Evolutionary conservation across 78 protist species (phyloP), one percentile per base, ranked within the genome.

Genomic region (Thecamonas trahens): DNA sequence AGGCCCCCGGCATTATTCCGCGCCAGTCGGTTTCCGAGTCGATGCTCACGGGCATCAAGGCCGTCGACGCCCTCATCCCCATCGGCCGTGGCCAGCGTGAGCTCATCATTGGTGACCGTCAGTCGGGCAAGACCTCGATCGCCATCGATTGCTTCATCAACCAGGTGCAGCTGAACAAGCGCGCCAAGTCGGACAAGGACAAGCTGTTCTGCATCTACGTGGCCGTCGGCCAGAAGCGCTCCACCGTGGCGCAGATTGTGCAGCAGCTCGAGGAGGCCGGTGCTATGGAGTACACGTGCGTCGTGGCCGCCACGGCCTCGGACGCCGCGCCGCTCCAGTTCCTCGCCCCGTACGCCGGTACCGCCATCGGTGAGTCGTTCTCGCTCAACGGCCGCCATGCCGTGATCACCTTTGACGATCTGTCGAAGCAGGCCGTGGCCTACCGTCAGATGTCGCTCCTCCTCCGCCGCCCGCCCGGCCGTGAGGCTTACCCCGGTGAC

Each of bases 401-500:
- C 9, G 76, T 85, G 50, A 74, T 80, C 75, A 72, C 80, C 63
- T 85, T 15, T 65, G 90, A 85, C 79, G 90, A 85, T 59, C 69
- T 85, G 64, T 76, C 90, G 42, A 85, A 85, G 83, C 90, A 85
- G 75, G 90, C 90, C 44, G 90, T 85, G 45, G 90, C 90, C 65
- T 80, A 85, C 90, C 90, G 90, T 35, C 90, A 85, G 76, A 62
- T 84, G 86, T 84, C 90, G n/a, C 76, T 84, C 40, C 82, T 84
- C 31, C 79, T 84, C 34, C 85, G 90, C 44, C 84, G 89, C 14
- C 85, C 89, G 34, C 80, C 79, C 47, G 88, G 88, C 52, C 83
- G 88, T 42, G 88, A 85, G 86, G 90, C 86, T 38, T 85, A 85
- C 86, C 90, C 90, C 55, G 90, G 90, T 38, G 90, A 85, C 71